Conservation (phyloP, 345 rosid species). For the Acer campestre region DNA sequence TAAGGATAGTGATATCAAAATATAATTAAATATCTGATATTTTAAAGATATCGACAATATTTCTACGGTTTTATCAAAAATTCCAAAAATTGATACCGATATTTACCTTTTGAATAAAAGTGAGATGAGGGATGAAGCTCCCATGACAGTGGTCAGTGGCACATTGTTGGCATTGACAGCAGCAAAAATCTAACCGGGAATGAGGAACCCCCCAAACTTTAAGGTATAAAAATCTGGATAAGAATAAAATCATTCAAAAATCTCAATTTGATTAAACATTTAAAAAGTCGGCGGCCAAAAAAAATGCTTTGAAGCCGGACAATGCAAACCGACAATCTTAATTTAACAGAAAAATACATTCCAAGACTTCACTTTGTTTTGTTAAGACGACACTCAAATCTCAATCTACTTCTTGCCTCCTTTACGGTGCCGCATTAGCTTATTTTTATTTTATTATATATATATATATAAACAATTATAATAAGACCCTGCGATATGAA, state of each 20-base stretch:
- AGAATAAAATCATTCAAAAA: neutral
- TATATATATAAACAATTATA: too few species aligned
- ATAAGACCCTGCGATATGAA: too few species aligned
- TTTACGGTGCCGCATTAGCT: neutral
- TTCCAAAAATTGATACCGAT: too few species aligned
- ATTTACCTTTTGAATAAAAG: too few species aligned
- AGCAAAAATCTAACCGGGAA: conserved; percentile 7
- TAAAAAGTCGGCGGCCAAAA: conserved; percentile 4
- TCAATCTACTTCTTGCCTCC: conserved; percentile 8
- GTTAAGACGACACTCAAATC: conserved; percentile 8
- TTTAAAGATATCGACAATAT: too few species aligned
- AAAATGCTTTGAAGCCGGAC: conserved; percentile 21
- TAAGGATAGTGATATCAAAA: too few species aligned
- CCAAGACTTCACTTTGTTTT: neutral
- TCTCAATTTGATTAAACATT: neutral
- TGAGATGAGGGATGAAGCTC: neutral
- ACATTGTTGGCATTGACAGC: neutral
- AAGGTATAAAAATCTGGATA: conserved; percentile 8
- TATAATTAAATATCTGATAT: too few species aligned
- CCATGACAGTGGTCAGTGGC: neutral
- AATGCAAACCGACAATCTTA: conserved; percentile 22
- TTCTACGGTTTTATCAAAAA: too few species aligned
- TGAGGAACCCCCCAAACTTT: neutral
- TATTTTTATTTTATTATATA: too few species aligned
- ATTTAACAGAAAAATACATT: conserved; percentile 2